phyloP scores from a whole-genome alignment of 2,329 filamentous ascomycete species.

The Dryadomyces quercus-mongolicae region DNA sequence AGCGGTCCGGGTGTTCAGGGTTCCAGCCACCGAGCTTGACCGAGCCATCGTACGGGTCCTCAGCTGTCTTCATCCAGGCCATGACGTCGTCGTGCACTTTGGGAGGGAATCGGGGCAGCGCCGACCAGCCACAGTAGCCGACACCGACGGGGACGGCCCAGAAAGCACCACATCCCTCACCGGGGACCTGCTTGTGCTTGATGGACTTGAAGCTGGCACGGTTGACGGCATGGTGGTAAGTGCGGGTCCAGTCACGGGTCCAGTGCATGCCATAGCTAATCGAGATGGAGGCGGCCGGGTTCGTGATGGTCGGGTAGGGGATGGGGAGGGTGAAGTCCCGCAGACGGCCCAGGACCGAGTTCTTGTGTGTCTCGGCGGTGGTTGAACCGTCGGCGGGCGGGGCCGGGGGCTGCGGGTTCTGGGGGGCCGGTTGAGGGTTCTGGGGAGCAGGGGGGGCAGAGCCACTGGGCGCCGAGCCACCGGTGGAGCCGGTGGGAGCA shows the following conservation, averaged over 20 bases:
- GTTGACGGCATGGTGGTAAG: slow-evolving; percentile 6
- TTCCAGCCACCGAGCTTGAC: slow-evolving; percentile 3
- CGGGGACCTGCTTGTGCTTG: slow-evolving; percentile 7
- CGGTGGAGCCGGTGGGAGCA: too few relatives aligned
- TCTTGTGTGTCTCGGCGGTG: too few relatives aligned
- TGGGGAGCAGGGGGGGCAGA: too few relatives aligned
- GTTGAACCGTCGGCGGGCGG: too few relatives aligned
- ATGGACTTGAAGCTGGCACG: slow-evolving; percentile 5
- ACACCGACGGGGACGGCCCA: slow-evolving; percentile 7
- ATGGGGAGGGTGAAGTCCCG: background rate
- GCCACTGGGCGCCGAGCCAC: too few relatives aligned
- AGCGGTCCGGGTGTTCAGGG: background rate
- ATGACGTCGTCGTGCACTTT: background rate
- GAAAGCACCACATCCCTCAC: slow-evolving; percentile 13
- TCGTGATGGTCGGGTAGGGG: background rate
- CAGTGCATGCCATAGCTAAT: slow-evolving; percentile 4
- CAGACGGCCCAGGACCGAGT: too few relatives aligned
- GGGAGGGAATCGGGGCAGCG: slow-evolving; percentile 4
- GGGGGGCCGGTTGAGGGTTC: too few relatives aligned
- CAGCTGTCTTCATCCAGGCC: slow-evolving; percentile 1
- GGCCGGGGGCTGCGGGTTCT: too few relatives aligned
- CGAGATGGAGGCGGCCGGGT: slow-evolving; percentile 1
- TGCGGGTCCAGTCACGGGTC: slow-evolving; percentile 8
- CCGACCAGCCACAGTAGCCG: slow-evolving; percentile 10
- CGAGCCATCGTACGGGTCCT: slow-evolving; percentile 1